Evolutionary conservation across 257 asterid species (phyloP), one percentile per base, ranked within the genome.

Genomic region (Forsythia suspensa): DNA sequence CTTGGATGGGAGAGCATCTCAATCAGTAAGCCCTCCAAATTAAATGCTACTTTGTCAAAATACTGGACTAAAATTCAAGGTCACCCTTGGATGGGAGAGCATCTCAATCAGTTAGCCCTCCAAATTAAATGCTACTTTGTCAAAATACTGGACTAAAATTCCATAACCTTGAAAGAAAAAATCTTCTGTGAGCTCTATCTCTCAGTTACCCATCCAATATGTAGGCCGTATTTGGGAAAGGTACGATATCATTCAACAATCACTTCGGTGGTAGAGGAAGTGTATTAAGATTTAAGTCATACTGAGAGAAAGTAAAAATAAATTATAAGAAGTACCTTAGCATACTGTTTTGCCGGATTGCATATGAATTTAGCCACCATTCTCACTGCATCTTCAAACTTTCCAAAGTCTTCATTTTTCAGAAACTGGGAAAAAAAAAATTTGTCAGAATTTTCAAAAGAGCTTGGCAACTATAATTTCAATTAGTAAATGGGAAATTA

Each of bases 331-430:
- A 77, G 13, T 75, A 90, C 97, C 97, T 92, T 80, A 12, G 97
- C 88, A 80, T 77, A 91, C 85, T 88, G 87, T 77, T 88, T 85
- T 36, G 92, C 41, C 66, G 96, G 93, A 80, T 69, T 89, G 85
- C 84, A 82, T 73, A 89, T 91, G 90, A 92, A 92, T 81, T 85
- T 85, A 13, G 85, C 89, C 15, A 81, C 86, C 72, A 79, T 78
- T 83, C 86, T 83, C 85, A 89, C 51, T 6, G 95, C 89, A 72
- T 80, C 93, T 81, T 84, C 96, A 74, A 92, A 88, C 40, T 86
- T 95, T 79, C 97, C 93, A 13, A 77, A 72, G 15, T 74, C 79
- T 44, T 74, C 84, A 44, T 66, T 75, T 41, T 85, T 84, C 65
- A 91, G 87, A 80, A 86, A 88, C 97, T 92, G 86, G 24, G 24